phyloP scores from a whole-genome alignment of 257 asterid species.

The Perilla frutescens region DNA sequence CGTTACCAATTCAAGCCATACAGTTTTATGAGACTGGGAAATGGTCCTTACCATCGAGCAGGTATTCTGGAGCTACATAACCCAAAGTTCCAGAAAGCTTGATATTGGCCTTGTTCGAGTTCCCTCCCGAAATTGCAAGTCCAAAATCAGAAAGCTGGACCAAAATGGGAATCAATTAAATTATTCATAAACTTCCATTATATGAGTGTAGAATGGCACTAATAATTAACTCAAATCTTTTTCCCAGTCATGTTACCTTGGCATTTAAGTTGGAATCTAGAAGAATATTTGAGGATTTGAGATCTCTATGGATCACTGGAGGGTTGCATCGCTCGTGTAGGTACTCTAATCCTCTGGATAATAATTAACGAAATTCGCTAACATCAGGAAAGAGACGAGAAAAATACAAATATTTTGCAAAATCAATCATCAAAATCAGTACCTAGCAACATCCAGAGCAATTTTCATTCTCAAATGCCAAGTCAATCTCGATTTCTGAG shows the following conservation, averaged over 20 bases:
- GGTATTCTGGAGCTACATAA: conserved; percentile 87
- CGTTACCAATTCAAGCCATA: conserved; percentile 1
- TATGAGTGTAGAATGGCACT: neutral
- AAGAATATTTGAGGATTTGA: conserved; percentile 88
- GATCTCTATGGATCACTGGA: conserved; percentile 86
- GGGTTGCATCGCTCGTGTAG: conserved; percentile 90
- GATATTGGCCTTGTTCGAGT: conserved; percentile 54
- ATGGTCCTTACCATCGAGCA: conserved; percentile 68
- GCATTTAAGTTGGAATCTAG: conserved; percentile 82
- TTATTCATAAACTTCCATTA: neutral
- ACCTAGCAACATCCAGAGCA: conserved; percentile 96
- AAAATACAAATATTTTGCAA: neutral
- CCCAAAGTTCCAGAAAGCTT: conserved; percentile 96
- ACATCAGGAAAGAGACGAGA: neutral
- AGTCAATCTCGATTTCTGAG: conserved; percentile 67
- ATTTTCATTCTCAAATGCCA: conserved; percentile 95
- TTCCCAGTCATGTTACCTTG: conserved; percentile 57
- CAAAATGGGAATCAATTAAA: conserved; percentile 30
- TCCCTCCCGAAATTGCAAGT: conserved; percentile 73
- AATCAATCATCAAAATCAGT: conserved; percentile 5
- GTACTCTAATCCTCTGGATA: conserved; percentile 81
- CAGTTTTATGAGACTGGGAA: conserved; percentile 1
- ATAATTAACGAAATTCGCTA: conserved; percentile 6
- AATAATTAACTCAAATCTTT: neutral
- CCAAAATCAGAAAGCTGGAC: conserved; percentile 92